A percentile compares a stretch with the other conserved stretches of the same genome.
Evolutionary conservation across 148 eudicot species (phyloP).

Genomic region (Persicaria maculosa): DNA sequence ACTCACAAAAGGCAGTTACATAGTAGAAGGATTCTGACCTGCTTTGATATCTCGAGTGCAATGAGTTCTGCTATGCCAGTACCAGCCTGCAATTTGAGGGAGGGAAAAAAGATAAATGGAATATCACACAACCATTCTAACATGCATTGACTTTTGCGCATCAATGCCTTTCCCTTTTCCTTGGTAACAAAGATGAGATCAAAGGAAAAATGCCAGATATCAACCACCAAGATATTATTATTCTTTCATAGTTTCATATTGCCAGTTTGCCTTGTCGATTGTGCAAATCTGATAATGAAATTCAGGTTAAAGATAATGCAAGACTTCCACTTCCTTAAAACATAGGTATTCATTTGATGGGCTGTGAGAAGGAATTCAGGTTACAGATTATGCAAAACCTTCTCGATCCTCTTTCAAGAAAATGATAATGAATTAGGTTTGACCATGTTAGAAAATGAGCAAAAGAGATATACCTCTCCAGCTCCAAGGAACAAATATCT

Average conservation of each 20-base stretch:
- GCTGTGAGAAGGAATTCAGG: background rate
- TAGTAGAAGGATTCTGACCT: conserved; percentile 39
- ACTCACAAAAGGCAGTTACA: background rate
- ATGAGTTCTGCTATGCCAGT: conserved; percentile 77
- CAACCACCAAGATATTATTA: background rate
- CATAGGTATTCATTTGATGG: background rate
- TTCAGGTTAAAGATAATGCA: too few species aligned
- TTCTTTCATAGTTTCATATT: background rate
- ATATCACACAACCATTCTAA: background rate
- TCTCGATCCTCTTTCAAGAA: too few species aligned
- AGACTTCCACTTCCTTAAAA: too few species aligned
- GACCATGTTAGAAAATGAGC: background rate
- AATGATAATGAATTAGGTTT: too few species aligned
- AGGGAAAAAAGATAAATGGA: background rate
- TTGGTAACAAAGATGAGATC: background rate
- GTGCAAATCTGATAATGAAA: too few species aligned
- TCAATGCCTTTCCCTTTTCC: background rate
- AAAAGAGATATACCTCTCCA: conserved; percentile 61
- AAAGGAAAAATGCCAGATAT: background rate
- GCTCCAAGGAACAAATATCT: conserved; percentile 88
- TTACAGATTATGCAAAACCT: background rate
- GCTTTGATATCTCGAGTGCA: conserved; percentile 92
- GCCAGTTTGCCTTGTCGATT: background rate
- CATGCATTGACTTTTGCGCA: background rate
- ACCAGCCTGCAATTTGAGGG: background rate